Evolutionary conservation across 306 rosid genomes (phyloP).

Genomic region (Vigna angularis): DNA sequence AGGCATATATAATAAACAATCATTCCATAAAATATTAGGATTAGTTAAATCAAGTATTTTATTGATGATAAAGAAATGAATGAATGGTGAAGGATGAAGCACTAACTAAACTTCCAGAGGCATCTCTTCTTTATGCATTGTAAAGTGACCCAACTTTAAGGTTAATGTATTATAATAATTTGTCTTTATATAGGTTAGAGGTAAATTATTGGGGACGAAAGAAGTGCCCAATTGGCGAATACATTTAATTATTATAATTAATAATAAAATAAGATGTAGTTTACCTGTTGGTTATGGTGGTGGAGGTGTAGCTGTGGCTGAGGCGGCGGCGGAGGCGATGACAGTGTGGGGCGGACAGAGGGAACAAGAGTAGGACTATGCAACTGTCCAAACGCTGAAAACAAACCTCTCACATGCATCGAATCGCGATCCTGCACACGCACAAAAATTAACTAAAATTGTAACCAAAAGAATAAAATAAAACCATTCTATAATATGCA

Average conservation of each 20-base stretch:
- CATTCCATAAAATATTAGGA: slow-evolving; percentile 23
- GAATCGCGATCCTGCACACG: slow-evolving; percentile 74
- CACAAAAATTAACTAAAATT: background rate
- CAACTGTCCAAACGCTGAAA: slow-evolving; percentile 75
- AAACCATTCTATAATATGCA: background rate
- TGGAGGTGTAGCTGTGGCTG: slow-evolving; percentile 61
- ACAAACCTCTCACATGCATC: slow-evolving; percentile 62
- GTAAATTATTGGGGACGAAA: slow-evolving; percentile 45
- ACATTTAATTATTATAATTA: background rate
- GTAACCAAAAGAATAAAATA: background rate
- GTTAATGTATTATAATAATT: slow-evolving; percentile 28
- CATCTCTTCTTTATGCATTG: slow-evolving; percentile 50
- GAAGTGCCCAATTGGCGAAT: background rate
- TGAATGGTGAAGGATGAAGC: slow-evolving; percentile 46
- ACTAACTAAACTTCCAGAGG: slow-evolving; percentile 37
- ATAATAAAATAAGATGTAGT: background rate
- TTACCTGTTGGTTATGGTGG: slow-evolving; percentile 65
- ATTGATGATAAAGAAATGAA: slow-evolving; percentile 21
- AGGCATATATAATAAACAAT: background rate
- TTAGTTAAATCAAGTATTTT: background rate
- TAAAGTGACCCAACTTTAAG: slow-evolving; percentile 54
- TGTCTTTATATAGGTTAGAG: slow-evolving; percentile 41
- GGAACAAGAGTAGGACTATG: slow-evolving; percentile 58
- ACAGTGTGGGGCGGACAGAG: slow-evolving; percentile 71
- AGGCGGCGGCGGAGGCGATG: slow-evolving; percentile 57